Base-by-base conservation (phyloP, 768 basidiomycete species). In the Clathrus columnatus region DNA sequence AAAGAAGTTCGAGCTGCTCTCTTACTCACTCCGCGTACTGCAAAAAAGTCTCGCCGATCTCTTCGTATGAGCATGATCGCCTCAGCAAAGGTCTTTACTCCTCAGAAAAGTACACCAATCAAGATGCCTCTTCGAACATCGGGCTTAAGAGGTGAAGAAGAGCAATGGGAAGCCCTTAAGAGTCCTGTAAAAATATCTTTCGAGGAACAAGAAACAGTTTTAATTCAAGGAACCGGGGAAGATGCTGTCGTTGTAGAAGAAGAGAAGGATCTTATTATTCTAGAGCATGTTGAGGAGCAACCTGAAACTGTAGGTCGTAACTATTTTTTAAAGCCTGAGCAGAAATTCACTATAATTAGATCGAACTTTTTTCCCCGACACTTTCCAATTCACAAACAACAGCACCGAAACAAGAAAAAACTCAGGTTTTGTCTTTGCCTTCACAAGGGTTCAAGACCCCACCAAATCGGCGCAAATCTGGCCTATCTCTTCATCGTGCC, bases 31-130 rank as follows among this genome's bases (percentile, higher is more conserved):
- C 82, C 82, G 26, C 64, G 73, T 48, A 74, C 75, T 72, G 24
- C 26, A n/a, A 52, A 54, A 21, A 73, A 73, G 49, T 57, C 66
- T 27, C 57, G 65, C 21, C 73, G 79, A 20, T 73, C 77, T 2
- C 73, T 84, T 1, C 79, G 86, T 26, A 75, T 90, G 57, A 85
- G 84, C 1, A 85, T 90, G 83, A 86, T 90, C 29, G 74, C 81
- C 23, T 81, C 80, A 53, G 84, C 84, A 0, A 79, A 86, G 61
- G 84, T 90, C 4, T 86, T 87, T 67, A 79, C 80, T 0, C 87
- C 85, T 1, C 68, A 78, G 3, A 83, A 82, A 0, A 81, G 78
- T 30, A 66, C 69, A 2, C 75, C 84, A 61, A 18, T 18, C n/a
- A 47, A 28, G 20, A 18, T 20, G 21, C n/a, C 54, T 47, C n/a